Base-by-base conservation (phyloP, 2,329 filamentous ascomycete genomes). In the Aspergillus sp. region DNA sequence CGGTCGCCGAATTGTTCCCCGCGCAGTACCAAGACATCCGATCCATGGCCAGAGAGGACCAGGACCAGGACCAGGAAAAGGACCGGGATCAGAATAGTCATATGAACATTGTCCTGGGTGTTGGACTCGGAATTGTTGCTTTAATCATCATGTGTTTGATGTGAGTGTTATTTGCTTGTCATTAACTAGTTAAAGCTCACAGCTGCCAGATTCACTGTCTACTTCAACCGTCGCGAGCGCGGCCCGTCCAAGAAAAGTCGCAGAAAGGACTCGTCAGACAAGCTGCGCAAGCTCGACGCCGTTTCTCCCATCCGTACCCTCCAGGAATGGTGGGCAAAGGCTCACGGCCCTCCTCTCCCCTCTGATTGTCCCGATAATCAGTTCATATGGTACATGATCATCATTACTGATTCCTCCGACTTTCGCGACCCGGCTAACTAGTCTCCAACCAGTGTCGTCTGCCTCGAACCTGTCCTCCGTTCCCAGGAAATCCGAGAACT, bases 401-500 rank as follows among this genome's bases (percentile, higher is more conserved):
- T 15, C 12, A 12, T 12, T 13, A 7, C 2, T 30, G 27, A 30
- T 30, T 33, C 9, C 12, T 37, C 7, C 34, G 33, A 24, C 9
- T 19, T n/a, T 50, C 27, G 15, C 22, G 37, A 24, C n/a, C n/a
- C 11, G 12, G 30, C 37, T 30, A 20, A 50, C 54, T 63, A 17
- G 58, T 55, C 34, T 19, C 12, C 42, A 11, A 20, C 40, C 55
- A 76, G 73, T 57, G 73, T 68, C 3, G 68, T 76, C 37, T 76
- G 73, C 50, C 64, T 76, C n/a, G 73, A 76, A 6, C 68, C 70
- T 24, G 73, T 76, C 34, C 64, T 67, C 12, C 71, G 65, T 34
- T 63, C 62, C 4, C 69, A 76, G 30, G 68, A 74, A 33, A 75
- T 76, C 51, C 69, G 71, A 24, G 72, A 76, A 53, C 59, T 76